Evolutionary conservation across 2,329 filamentous ascomycete species (phyloP).

Genomic region (Fusarium albidum): DNA sequence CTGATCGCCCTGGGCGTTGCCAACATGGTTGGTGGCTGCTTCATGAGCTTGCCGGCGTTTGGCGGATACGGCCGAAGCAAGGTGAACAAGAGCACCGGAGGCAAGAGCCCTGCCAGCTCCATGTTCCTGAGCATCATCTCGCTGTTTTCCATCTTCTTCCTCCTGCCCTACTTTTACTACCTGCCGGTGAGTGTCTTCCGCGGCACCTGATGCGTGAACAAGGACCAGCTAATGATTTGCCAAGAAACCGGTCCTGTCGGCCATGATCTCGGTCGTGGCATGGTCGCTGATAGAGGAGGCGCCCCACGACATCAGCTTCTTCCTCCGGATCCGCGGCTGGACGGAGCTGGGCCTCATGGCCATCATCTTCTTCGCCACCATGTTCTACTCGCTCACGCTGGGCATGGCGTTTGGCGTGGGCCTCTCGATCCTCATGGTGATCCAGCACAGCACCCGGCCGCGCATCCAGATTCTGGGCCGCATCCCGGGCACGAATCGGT

Average conservation of each 20-base stretch:
- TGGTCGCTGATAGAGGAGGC: conserved; percentile 95
- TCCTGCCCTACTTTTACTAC: conserved; percentile 93
- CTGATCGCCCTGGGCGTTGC: conserved; percentile 90
- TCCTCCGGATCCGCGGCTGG: conserved; percentile 84
- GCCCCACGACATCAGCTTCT: conserved; percentile 91
- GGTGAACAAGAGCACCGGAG: conserved; percentile 91
- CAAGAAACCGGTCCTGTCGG: conserved; percentile 89
- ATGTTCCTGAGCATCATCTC: conserved; percentile 86
- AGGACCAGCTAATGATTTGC: conserved; percentile 8
- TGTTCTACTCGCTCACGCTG: conserved; percentile 93
- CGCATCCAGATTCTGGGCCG: conserved; percentile 96
- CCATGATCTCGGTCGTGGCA: conserved; percentile 95
- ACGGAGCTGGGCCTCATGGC: conserved; percentile 87
- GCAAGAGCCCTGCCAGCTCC: conserved; percentile 92
- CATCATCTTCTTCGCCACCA: conserved; percentile 88
- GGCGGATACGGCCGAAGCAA: conserved; percentile 97
- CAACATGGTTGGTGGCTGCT: conserved; percentile 90
- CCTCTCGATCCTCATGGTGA: conserved; percentile 86
- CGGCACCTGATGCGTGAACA: not conserved
- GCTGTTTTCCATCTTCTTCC: conserved; percentile 78
- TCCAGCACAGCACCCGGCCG: conserved; percentile 88
- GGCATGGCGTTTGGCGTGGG: conserved; percentile 96
- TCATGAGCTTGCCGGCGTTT: conserved; percentile 92
- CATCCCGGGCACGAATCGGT: conserved; percentile 81
- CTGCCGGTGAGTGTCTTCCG: conserved; percentile 78